Base-by-base conservation (phyloP, 768 basidiomycete genomes). In the Naganishia kalamii region DNA sequence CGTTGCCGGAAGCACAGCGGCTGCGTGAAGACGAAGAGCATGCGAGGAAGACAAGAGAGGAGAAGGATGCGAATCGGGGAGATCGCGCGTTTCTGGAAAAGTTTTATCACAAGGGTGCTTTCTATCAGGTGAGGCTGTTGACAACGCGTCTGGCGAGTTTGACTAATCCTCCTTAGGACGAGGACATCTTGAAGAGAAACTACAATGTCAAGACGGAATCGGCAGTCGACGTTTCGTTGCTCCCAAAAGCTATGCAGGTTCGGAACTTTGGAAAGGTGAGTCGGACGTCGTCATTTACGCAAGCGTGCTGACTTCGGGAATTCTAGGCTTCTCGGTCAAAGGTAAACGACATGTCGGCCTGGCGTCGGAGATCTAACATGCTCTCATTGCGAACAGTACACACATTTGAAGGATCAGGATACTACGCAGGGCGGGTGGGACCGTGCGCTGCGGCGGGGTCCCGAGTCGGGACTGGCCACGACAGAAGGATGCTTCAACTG, bases 91-190 rank as follows among this genome's bases (percentile, higher is more conserved):
- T 98, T 80, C 78, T 98, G 68, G 92, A 98, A 77, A 98, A 96
- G 79, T 99, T 96, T 77, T 98, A 92, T 86, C 96, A 99, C 81
- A 97, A 94, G 79, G 96, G 96, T 71, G 96, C 94, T 66, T 99
- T 98, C 82, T 92, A 96, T 77, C 90, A 93, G 84, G 92, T 89
- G 65, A 33, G 83, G 74, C 21, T 5, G 23, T 40, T n/a, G 13
- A 12, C 17, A 23, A 32, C 43, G 3, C 13, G 13, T 61, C 27
- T 11, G 29, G 27, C 11, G 6, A n/a, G 17, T 41, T 1, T 4
- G 11, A 23, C 23, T 2, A 2, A 15, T 27, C 6, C 6, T 17
- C 2, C 8, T 21, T 46, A 89, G 92, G 94, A 97, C 77, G 85
- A 86, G 63, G 92, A 94, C 54, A 85, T 98, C 67, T 85, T 98